These are phyloP conservation scores for Sedum album DNA, from an alignment of 164 flowering plant species.

Conservation along the genomic window DNA sequence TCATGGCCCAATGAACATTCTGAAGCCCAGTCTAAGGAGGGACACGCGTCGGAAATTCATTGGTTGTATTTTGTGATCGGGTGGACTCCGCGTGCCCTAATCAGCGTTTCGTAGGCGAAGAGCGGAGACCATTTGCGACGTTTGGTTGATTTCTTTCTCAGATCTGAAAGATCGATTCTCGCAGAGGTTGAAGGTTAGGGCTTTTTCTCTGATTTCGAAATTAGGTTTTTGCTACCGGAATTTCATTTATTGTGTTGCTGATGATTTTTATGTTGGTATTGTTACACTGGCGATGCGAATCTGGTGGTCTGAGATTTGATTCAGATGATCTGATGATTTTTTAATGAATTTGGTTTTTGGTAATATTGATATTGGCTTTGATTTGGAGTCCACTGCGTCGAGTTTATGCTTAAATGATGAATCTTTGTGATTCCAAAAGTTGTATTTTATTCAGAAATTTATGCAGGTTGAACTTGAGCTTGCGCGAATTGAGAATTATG, in stretches of 20 bases:
- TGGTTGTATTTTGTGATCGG: neutral
- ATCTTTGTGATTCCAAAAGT: neutral
- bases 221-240: neutral
- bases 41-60: too few species aligned
- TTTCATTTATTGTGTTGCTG: neutral
- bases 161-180: slow-evolving; percentile 5
- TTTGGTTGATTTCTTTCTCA: neutral
- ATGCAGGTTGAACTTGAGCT: neutral
- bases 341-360: neutral
- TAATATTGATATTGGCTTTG: neutral
- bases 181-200: neutral
- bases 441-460: neutral
- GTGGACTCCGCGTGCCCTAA: neutral
- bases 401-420: neutral
- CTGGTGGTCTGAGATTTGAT: neutral
- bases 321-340: neutral
- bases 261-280: neutral
- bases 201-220: neutral
- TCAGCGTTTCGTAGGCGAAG: neutral
- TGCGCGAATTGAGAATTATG: neutral
- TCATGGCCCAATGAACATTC: neutral
- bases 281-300: neutral
- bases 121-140: neutral
- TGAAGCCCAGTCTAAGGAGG: neutral
- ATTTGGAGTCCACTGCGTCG: neutral